phyloP scores from a whole-genome alignment of 1,284 basidiomycete species.

The Taiwanofungus camphoratus region DNA sequence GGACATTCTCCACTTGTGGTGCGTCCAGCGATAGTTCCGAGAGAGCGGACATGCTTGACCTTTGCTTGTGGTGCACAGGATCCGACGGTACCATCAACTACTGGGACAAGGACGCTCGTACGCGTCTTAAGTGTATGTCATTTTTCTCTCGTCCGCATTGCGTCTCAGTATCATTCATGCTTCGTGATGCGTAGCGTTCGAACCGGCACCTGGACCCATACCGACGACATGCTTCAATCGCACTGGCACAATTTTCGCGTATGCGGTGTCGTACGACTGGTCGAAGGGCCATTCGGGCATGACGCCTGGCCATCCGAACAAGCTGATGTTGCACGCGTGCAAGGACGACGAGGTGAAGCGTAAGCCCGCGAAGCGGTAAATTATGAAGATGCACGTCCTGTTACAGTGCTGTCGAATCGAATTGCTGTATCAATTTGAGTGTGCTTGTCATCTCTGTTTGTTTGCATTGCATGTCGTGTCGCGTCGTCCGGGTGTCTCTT shows the following conservation, averaged over 20 bases:
- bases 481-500: neutral
- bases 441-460: too few relatives aligned
- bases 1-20: slow-evolving; percentile 94
- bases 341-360: slow-evolving; percentile 87
- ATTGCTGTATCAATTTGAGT: neutral
- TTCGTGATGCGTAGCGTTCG: slow-evolving; percentile 40
- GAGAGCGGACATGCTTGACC: neutral
- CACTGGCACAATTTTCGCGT: slow-evolving; percentile 84
- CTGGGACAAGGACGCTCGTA: slow-evolving; percentile 90
- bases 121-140: slow-evolving; percentile 79
- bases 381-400: neutral
- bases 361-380: slow-evolving; percentile 38
- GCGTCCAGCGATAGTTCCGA: slow-evolving; percentile 28
- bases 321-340: slow-evolving; percentile 86
- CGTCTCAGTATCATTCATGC: neutral
- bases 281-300: slow-evolving; percentile 85
- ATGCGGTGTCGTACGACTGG: slow-evolving; percentile 89
- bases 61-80: slow-evolving; percentile 32
- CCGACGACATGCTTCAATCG: slow-evolving; percentile 78
- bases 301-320: slow-evolving; percentile 75
- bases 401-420: too few relatives aligned
- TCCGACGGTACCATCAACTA: slow-evolving; percentile 79
- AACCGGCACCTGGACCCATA: slow-evolving; percentile 65
- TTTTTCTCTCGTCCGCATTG: slow-evolving; percentile 2
- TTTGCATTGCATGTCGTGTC: neutral